Conservation (phyloP, 2,329 filamentous ascomycete species). For the Aspergillus neoniger region DNA sequence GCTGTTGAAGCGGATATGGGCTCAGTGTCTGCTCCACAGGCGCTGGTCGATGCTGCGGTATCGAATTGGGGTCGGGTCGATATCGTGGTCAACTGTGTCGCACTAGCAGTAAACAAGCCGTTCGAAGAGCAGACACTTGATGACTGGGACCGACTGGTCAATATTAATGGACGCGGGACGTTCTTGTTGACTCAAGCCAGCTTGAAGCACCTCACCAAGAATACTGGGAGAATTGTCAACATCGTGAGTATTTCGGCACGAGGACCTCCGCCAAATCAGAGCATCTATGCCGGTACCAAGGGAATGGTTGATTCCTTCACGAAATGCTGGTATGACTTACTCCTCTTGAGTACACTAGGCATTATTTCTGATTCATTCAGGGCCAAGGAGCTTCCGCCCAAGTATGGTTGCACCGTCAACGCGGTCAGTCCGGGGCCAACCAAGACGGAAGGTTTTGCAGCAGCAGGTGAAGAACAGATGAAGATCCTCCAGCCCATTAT, state of each 20-base stretch:
- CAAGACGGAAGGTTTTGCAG: conserved; percentile 40
- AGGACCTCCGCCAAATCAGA: conserved; percentile 40
- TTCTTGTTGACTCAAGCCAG: conserved; percentile 28
- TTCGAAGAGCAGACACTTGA: conserved; percentile 37
- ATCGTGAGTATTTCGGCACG: conserved; percentile 44
- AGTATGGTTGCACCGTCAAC: conserved; percentile 52
- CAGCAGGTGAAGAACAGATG: conserved; percentile 45
- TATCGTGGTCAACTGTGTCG: conserved; percentile 34
- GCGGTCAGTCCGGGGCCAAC: conserved; percentile 49
- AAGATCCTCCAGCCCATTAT: conserved; percentile 45
- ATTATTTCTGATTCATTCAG: not conserved
- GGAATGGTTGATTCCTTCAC: conserved; percentile 55
- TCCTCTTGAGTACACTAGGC: not conserved
- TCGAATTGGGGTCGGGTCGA: conserved; percentile 41
- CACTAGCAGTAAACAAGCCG: conserved; percentile 40
- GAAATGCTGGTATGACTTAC: conserved; percentile 36
- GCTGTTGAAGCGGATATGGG: conserved; percentile 49
- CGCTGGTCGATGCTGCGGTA: conserved; percentile 41
- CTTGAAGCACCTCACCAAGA: conserved; percentile 42
- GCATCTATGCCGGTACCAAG: conserved; percentile 54
- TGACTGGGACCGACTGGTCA: conserved; percentile 27
- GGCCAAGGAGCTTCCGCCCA: conserved; percentile 48
- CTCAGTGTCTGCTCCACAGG: conserved; percentile 38
- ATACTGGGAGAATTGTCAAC: conserved; percentile 46
- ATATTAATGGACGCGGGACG: conserved; percentile 26